Percentiles rank a stretch among this genome's conserved stretches.
Evolutionary conservation across 768 basidiomycete species (phyloP).

Genomic region (Amanita exitialis): DNA sequence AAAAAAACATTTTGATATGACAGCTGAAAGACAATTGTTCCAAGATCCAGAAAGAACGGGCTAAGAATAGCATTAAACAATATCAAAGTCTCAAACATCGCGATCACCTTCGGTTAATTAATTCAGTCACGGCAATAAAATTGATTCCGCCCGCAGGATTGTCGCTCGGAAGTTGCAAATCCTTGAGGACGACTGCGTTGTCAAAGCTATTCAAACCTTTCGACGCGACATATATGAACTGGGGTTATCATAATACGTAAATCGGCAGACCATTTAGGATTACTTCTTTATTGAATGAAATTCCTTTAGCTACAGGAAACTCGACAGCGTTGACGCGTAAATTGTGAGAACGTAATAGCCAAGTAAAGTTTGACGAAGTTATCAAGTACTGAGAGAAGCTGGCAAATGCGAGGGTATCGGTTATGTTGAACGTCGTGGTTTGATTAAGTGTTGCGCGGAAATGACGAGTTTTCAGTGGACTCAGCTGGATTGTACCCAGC

Average conservation of each 20-base stretch:
- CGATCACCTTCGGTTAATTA: slow-evolving; percentile 47
- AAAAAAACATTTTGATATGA: slow-evolving; percentile 46
- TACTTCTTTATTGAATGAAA: slow-evolving; percentile 53
- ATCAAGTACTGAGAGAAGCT: slow-evolving; percentile 55
- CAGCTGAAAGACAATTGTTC: slow-evolving; percentile 55
- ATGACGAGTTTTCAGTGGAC: slow-evolving; percentile 33
- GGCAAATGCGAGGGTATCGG: slow-evolving; percentile 46
- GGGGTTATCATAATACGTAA: not conserved
- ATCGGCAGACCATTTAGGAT: slow-evolving; percentile 38
- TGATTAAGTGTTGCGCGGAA: slow-evolving; percentile 57
- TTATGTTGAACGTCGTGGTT: slow-evolving; percentile 46
- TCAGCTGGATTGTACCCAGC: slow-evolving; percentile 46
- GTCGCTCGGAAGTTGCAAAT: slow-evolving; percentile 59
- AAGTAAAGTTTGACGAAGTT: slow-evolving; percentile 57
- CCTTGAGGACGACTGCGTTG: slow-evolving; percentile 41
- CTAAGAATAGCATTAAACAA: slow-evolving; percentile 19
- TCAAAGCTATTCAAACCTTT: slow-evolving; percentile 53
- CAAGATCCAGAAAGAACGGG: slow-evolving; percentile 61
- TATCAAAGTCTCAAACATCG: not conserved
- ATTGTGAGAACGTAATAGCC: slow-evolving; percentile 47
- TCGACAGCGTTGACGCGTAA: slow-evolving; percentile 55
- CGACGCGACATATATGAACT: slow-evolving; percentile 1
- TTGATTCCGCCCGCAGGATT: slow-evolving; percentile 59
- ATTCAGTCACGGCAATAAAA: slow-evolving; percentile 44
- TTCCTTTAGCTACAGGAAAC: slow-evolving; percentile 56